These are phyloP conservation scores for Letharia columbiana DNA, from an alignment of 495 filamentous ascomycete species.

Conservation along the genomic window DNA sequence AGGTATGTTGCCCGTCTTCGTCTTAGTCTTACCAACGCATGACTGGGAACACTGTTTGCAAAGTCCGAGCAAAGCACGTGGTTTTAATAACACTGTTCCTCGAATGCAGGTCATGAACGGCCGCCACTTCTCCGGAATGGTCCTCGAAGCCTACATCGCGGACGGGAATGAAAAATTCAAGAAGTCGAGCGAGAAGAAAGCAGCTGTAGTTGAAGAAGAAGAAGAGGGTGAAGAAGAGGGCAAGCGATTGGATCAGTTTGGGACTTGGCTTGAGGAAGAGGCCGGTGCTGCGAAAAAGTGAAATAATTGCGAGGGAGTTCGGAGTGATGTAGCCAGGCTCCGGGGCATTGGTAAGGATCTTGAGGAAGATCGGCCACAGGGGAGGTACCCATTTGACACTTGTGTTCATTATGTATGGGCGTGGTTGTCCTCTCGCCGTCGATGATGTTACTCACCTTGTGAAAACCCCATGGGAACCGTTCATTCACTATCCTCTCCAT, in stretches of 20 bases:
- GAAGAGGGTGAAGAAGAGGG: conserved; percentile 41
- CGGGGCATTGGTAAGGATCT: background rate
- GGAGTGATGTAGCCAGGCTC: background rate
- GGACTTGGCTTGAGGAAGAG: conserved; percentile 43
- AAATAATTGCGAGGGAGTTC: background rate
- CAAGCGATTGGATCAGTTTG: conserved; percentile 46
- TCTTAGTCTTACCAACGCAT: background rate
- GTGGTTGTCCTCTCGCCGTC: background rate
- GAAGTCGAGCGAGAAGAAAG: conserved; percentile 49
- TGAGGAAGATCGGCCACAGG: background rate
- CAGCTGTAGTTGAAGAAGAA: conserved; percentile 37
- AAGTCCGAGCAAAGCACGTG: background rate
- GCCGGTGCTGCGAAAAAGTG: background rate
- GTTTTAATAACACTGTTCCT: background rate
- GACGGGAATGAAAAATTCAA: conserved; percentile 69
- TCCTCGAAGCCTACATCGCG: conserved; percentile 67
- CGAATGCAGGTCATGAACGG: conserved; percentile 61
- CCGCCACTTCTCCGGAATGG: conserved; percentile 63
- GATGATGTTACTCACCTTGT: background rate
- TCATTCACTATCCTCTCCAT: background rate
- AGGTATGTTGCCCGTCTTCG: conserved; percentile 32
- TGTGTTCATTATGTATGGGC: background rate
- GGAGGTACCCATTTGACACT: background rate
- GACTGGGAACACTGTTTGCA: background rate
- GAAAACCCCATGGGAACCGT: background rate